Percentiles rank a stretch among this genome's conserved stretches.
Conservation (phyloP, 1,284 basidiomycete species). For the Moniliella sp. region DNA sequence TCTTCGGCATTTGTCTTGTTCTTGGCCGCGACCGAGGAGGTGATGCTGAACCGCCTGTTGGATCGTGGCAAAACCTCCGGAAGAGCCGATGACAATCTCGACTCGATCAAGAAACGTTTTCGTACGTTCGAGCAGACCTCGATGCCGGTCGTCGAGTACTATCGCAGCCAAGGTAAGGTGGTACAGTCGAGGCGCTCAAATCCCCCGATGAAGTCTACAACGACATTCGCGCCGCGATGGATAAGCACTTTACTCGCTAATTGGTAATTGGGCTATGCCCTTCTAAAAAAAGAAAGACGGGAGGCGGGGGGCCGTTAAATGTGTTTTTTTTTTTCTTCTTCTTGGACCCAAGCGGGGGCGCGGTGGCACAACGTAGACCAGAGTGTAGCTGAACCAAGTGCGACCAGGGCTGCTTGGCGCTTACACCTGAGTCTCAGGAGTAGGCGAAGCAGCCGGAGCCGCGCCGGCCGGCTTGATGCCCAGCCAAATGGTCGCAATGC, state of each 20-base stretch:
- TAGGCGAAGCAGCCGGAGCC: too few relatives aligned
- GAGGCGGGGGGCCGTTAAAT: too few relatives aligned
- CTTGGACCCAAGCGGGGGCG: too few relatives aligned
- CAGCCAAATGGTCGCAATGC: conserved; percentile 30
- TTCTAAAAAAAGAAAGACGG: too few relatives aligned
- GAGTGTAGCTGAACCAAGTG: too few relatives aligned
- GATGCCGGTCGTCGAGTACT: conserved; percentile 84
- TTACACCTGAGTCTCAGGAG: too few relatives aligned
- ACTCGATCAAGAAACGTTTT: conserved; percentile 91
- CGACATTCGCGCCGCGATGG: conserved; percentile 20
- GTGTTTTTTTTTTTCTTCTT: too few relatives aligned
- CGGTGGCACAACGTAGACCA: too few relatives aligned
- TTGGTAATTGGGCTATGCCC: too few relatives aligned
- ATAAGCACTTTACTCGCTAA: too few relatives aligned
- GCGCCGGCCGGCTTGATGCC: too few relatives aligned
- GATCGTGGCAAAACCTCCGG: conserved; percentile 83
- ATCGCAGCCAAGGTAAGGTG: conserved; percentile 51
- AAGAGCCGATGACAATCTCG: conserved; percentile 79
- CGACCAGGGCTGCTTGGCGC: too few relatives aligned
- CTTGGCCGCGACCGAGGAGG: conserved; percentile 69
- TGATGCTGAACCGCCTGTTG: conserved; percentile 65
- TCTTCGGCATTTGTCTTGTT: conserved; percentile 59
- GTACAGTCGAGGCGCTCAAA: conserved; percentile 43
- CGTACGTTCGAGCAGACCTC: conserved; percentile 69
- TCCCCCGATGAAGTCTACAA: conserved; percentile 19